Percentiles rank a stretch among this genome's conserved stretches.
These are phyloP conservation scores for Tinospora cordifolia DNA, from an alignment of 164 flowering plant genomes.

Conservation along the genomic window DNA sequence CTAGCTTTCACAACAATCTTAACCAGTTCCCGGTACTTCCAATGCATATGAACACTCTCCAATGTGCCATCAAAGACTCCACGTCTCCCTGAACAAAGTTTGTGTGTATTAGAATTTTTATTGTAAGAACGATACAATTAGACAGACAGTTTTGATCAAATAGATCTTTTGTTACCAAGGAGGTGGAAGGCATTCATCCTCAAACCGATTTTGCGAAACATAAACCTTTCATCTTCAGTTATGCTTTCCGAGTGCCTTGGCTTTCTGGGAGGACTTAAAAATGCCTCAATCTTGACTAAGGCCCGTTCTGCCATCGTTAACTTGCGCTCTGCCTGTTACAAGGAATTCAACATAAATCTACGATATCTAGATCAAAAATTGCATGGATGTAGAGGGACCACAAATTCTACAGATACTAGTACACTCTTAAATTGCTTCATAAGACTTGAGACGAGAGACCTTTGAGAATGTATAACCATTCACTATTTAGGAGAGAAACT, in stretches of 20 bases:
- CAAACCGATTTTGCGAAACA: constrained; percentile 91
- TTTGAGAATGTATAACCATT: background rate
- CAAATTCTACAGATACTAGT: background rate
- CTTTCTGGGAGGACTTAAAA: constrained; percentile 51
- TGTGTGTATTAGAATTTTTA: background rate
- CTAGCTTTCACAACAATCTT: constrained; percentile 66
- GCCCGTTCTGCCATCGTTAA: constrained; percentile 58
- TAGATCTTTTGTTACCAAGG: constrained; percentile 47
- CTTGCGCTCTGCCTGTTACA: constrained; percentile 64
- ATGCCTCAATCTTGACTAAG: constrained; percentile 70
- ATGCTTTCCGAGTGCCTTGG: constrained; percentile 67
- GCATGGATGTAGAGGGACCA: background rate
- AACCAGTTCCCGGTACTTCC: constrained; percentile 93
- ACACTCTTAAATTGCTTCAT: background rate
- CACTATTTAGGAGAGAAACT: background rate
- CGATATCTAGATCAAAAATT: background rate
- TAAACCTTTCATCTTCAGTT: constrained; percentile 88
- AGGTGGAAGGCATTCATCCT: constrained; percentile 91
- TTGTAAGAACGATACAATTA: background rate
- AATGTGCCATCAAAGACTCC: constrained; percentile 96
- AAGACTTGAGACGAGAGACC: background rate
- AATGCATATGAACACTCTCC: constrained; percentile 96
- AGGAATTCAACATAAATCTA: background rate
- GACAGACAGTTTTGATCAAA: background rate
- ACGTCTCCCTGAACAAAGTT: constrained; percentile 69